Conservation (phyloP, 2,329 filamentous ascomycete species). For the Rhynchosporium graminicola region DNA sequence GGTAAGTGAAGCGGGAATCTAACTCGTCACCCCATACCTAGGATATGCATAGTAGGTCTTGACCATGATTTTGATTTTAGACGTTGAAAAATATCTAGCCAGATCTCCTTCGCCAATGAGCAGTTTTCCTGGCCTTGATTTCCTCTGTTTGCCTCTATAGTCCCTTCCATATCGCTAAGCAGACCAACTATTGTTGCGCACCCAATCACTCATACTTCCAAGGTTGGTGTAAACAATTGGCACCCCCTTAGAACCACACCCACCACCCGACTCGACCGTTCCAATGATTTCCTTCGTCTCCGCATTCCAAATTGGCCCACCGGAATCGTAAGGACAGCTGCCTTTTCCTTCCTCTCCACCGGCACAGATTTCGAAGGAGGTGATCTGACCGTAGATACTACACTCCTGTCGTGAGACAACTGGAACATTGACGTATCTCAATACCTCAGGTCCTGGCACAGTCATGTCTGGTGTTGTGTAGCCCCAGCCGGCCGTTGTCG, state of each 20-base stretch:
- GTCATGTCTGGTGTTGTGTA: conserved; percentile 19
- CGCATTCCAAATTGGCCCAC: conserved; percentile 32
- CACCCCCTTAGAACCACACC: conserved; percentile 27
- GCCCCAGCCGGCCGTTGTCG: conserved; percentile 21
- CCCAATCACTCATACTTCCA: conserved; percentile 25
- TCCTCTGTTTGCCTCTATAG: not conserved
- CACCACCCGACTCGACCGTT: conserved; percentile 29
- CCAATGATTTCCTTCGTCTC: conserved; percentile 27
- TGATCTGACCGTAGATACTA: conserved; percentile 24
- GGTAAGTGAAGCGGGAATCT: too few species aligned
- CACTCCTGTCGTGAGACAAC: conserved; percentile 27
- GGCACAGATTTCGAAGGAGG: conserved; percentile 32
- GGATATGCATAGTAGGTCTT: too few species aligned
- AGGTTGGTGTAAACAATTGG: conserved; percentile 29
- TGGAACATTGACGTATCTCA: conserved; percentile 30
- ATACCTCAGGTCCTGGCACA: conserved; percentile 14
- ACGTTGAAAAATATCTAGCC: too few species aligned
- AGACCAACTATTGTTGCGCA: conserved; percentile 18
- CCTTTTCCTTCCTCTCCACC: conserved; percentile 31
- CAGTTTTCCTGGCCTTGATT: not conserved
- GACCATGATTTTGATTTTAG: too few species aligned
- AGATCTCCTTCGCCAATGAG: too few species aligned
- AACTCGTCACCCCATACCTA: too few species aligned
- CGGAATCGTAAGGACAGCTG: conserved; percentile 30
- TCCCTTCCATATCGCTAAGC: conserved; percentile 12